phyloP scores from a whole-genome alignment of 2,329 filamentous ascomycete genomes.

The Lasiodiplodia sp. region DNA sequence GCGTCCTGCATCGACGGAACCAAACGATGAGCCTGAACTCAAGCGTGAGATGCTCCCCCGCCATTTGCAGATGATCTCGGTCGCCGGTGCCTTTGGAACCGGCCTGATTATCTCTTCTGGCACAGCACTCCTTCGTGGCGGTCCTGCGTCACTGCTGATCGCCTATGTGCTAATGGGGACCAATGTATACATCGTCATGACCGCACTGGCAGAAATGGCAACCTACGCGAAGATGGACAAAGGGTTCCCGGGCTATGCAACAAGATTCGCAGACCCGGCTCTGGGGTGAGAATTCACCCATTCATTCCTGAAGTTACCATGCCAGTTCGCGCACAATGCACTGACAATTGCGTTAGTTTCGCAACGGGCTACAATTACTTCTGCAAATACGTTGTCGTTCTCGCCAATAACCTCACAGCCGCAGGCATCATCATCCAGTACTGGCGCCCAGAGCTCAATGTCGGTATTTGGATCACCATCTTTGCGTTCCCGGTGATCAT shows the following conservation, averaged over 20 bases:
- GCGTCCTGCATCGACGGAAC: too few species aligned
- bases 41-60: constrained; percentile 22
- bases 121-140: constrained; percentile 36
- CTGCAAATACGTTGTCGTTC: constrained; percentile 71
- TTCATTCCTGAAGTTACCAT: neutral
- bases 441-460: constrained; percentile 68
- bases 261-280: constrained; percentile 75
- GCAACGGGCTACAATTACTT: constrained; percentile 85
- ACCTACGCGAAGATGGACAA: constrained; percentile 79
- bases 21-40: neutral
- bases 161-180: constrained; percentile 64
- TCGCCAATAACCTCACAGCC: constrained; percentile 75
- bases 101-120: constrained; percentile 32
- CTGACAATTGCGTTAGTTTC: constrained; percentile 52
- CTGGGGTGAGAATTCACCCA: constrained; percentile 55
- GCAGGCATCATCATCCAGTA: constrained; percentile 79
- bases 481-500: constrained; percentile 75
- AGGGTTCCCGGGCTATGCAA: constrained; percentile 78
- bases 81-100: constrained; percentile 30
- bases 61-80: constrained; percentile 25
- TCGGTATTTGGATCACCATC: constrained; percentile 75
- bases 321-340: neutral
- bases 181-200: constrained; percentile 79
- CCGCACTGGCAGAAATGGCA: constrained; percentile 70
- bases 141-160: constrained; percentile 56